Evolutionary conservation across 495 filamentous ascomycete genomes (phyloP).

Genomic region (Neurospora hispaniola): DNA sequence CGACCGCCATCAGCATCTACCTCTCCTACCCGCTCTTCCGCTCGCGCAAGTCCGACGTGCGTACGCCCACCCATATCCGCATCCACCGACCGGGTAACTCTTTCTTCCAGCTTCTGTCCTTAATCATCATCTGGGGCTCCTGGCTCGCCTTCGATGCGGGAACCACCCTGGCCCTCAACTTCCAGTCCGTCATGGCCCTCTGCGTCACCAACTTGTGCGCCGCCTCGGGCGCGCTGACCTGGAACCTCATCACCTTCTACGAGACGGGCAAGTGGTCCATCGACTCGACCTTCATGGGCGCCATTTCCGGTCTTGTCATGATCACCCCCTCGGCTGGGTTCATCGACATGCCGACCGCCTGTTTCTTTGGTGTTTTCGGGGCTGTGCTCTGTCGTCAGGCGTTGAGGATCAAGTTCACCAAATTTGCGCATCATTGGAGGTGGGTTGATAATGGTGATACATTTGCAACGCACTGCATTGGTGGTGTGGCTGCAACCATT

Average conservation of each 20-base stretch:
- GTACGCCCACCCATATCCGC: conserved; percentile 75
- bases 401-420: conserved; percentile 76
- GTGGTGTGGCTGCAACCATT: conserved; percentile 66
- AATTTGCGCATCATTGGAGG: conserved; percentile 26
- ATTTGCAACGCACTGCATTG: conserved; percentile 68
- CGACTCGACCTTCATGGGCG: conserved; percentile 90
- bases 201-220: conserved; percentile 89
- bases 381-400: conserved; percentile 82
- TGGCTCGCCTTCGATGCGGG: conserved; percentile 97
- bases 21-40: conserved; percentile 33
- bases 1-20: conserved; percentile 71
- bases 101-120: conserved; percentile 40
- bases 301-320: conserved; percentile 75
- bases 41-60: conserved; percentile 50
- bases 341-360: conserved; percentile 75
- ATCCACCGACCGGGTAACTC: conserved; percentile 35
- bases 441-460: conserved; percentile 71
- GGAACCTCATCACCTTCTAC: conserved; percentile 78
- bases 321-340: conserved; percentile 74
- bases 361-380: conserved; percentile 74
- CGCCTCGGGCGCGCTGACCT: conserved; percentile 71
- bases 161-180: conserved; percentile 78
- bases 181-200: conserved; percentile 85
- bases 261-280: conserved; percentile 91
- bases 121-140: conserved; percentile 89